Evolutionary conservation across 148 eudicot species (phyloP), one percentile per base, ranked within the genome.

Genomic region (Fagopyrum esculentum): DNA sequence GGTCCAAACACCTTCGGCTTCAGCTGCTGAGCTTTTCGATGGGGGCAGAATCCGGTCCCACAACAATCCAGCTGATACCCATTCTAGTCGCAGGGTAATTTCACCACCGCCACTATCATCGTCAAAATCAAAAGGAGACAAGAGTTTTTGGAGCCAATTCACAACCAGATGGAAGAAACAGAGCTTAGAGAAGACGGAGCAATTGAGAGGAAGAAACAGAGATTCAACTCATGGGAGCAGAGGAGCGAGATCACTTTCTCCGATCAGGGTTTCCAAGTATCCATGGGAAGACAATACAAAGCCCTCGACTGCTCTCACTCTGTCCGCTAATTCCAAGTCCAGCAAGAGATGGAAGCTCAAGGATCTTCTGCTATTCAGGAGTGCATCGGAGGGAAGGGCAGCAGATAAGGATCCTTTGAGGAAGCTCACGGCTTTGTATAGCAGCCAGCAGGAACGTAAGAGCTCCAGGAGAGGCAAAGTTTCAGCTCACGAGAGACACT

Each of bases 331-430:
- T n/a, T 43, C 54, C 16, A 74, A 57, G 54, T 60, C 54, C 73
- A 79, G 80, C 40, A 76, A 74, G 69, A 89, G 85, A 76, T 91
- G 97, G 98, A 83, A 78, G 51, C 50, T 93, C 45, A 91, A 79
- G 73, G 91, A 89, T 74, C 81, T 91, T 64, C 76, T 93, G 30
- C 80, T 90, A 56, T 93, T 89, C 72, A 73, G 98, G 55, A 90
- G 93, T 50, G 92, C 89, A 2, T 93, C 98, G 6, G 96, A 93
- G 76, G 90, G 96, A 0, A 79, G 89, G 35, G 84, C 84, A 7
- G 54, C 79, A 8, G 84, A 76, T 13, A 66, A 78, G 44, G 86
- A 83, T 11, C 79, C 84, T 0, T 47, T 77, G 47, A 86, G 78
- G 71, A 81, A 84, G 77, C 84, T 78, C 73, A 54, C 79, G n/a